These are phyloP conservation scores for Tolypocladium endophyticum DNA, from an alignment of 2,329 filamentous ascomycete species.

Conservation along the genomic window DNA sequence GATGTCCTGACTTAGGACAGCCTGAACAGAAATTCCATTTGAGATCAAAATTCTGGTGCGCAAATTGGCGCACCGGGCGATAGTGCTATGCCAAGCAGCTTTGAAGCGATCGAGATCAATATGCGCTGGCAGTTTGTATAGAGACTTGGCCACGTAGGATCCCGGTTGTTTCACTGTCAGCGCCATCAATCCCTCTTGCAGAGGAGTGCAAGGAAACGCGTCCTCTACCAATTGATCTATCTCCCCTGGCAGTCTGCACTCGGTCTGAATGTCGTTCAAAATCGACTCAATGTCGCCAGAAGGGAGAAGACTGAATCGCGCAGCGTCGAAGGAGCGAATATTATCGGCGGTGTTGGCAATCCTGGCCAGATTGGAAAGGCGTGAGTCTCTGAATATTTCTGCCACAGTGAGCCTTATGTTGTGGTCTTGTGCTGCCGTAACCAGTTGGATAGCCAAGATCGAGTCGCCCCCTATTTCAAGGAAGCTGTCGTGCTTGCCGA, in stretches of 20 bases:
- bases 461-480: not conserved
- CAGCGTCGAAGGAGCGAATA: not conserved
- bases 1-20: no score
- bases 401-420: not conserved
- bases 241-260: not conserved
- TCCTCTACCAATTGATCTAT: not conserved
- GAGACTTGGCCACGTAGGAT: not conserved
- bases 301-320: not conserved
- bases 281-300: not conserved
- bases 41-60: not conserved
- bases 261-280: not conserved
- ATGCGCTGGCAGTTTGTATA: not conserved
- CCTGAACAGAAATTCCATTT: not conserved
- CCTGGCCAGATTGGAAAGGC: not conserved
- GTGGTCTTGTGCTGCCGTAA: not conserved
- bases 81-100: not conserved
- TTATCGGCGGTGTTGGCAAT: not conserved
- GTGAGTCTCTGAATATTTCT: not conserved
- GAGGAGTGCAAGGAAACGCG: not conserved
- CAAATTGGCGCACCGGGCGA: not conserved
- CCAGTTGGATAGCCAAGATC: not conserved
- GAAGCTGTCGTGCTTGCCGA: not conserved
- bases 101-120: not conserved
- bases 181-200: not conserved
- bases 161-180: not conserved